A percentile compares a stretch with the other conserved stretches of the same genome.
Conservation (phyloP, 2,329 filamentous ascomycete genomes). For the Trichoderma atrobrunneum region DNA sequence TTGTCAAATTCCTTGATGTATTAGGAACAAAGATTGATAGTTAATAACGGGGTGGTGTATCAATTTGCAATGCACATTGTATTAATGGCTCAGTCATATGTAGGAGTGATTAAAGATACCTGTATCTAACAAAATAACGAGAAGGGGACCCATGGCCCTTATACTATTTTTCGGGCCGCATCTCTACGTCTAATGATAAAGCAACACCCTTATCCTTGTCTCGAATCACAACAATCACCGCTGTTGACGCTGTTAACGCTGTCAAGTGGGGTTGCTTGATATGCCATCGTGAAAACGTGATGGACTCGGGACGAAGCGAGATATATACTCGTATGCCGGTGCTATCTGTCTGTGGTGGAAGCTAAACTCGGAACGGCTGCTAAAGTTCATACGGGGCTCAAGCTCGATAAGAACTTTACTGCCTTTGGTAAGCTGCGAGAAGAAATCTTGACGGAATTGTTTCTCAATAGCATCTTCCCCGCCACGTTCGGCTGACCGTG, state of each 20-base stretch:
- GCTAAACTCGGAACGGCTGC: slow-evolving; percentile 11
- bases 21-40: background rate
- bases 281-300: background rate
- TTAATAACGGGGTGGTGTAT: background rate
- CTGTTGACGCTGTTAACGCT: background rate
- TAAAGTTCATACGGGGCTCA: slow-evolving; percentile 10
- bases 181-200: background rate
- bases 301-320: background rate
- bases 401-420: background rate
- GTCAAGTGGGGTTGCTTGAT: background rate
- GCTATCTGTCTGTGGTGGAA: background rate
- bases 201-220: background rate
- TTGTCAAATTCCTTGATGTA: background rate
- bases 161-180: background rate
- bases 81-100: background rate
- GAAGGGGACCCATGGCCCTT: background rate
- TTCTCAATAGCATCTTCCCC: background rate
- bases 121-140: background rate
- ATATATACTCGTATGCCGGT: background rate
- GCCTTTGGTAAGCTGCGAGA: background rate
- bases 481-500: background rate
- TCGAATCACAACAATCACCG: background rate
- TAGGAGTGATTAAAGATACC: background rate
- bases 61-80: background rate
- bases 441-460: background rate